phyloP scores from a whole-genome alignment of 1,284 basidiomycete species.

The Ganoderma boninense region DNA sequence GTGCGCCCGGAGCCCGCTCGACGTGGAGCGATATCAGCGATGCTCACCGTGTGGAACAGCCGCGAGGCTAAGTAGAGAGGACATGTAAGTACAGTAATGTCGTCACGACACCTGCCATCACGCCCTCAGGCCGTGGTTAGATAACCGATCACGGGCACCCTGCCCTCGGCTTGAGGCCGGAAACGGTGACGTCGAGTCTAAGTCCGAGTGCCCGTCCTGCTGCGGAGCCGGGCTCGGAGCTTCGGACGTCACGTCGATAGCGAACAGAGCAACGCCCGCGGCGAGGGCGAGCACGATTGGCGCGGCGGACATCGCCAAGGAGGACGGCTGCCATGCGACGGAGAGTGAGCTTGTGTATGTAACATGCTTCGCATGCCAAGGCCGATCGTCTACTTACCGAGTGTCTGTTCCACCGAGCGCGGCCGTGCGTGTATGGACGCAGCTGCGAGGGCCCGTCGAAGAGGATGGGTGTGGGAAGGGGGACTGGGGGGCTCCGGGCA shows the following conservation, averaged over 20 bases:
- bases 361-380: constrained; percentile 1
- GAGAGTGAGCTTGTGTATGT: constrained; percentile 6
- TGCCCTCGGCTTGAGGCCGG: background rate
- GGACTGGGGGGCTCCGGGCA: constrained; percentile 6
- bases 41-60: background rate
- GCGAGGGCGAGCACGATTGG: constrained; percentile 21
- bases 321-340: constrained; percentile 2
- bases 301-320: constrained; percentile 12
- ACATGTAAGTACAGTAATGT: background rate
- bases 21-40: background rate
- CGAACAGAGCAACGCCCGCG: constrained; percentile 20
- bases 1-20: background rate
- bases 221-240: background rate
- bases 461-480: constrained; percentile 37
- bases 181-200: background rate
- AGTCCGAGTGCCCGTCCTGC: too few relatives aligned
- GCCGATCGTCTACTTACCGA: constrained; percentile 8
- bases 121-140: background rate
- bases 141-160: background rate
- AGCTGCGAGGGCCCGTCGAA: constrained; percentile 40
- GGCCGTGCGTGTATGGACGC: constrained; percentile 29
- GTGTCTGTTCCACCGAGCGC: background rate
- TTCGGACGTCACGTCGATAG: constrained; percentile 17
- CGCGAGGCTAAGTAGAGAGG: background rate
- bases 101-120: background rate